phyloP scores from a whole-genome alignment of 352 stramenopile species.

The Globisporangium radiosum region DNA sequence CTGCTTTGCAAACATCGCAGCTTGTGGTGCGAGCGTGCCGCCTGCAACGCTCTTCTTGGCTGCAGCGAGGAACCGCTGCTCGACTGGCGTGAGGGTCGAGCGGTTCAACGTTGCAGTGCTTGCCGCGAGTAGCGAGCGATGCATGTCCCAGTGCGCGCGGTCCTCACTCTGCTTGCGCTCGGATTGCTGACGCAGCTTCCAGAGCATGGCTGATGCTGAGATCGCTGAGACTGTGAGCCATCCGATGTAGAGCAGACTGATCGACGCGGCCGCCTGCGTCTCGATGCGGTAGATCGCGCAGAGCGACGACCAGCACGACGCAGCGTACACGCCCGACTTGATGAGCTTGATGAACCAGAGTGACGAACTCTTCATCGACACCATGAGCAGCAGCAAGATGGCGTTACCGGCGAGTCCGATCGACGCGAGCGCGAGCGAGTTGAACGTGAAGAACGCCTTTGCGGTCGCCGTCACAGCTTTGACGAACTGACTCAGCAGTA shows the following conservation, averaged over 20 bases:
- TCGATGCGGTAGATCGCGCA: constrained; percentile 37
- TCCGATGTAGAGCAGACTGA: constrained; percentile 54
- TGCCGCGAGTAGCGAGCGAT: constrained; percentile 9
- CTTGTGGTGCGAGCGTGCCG: constrained; percentile 1
- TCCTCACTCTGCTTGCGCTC: constrained; percentile 15
- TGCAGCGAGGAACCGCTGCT: constrained; percentile 5
- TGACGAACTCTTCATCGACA: constrained; percentile 36
- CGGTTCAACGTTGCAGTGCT: not conserved
- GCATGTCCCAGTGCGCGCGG: constrained; percentile 12
- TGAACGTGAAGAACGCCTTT: constrained; percentile 42
- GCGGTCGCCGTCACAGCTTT: constrained; percentile 38
- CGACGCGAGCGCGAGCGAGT: constrained; percentile 24
- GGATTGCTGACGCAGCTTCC: constrained; percentile 13
- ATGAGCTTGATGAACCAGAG: constrained; percentile 53
- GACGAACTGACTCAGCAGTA: constrained; percentile 44
- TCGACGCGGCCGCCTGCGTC: constrained; percentile 14
- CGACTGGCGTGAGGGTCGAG: constrained; percentile 4
- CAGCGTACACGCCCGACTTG: constrained; percentile 49
- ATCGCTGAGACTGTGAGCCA: constrained; percentile 38
- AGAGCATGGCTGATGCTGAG: constrained; percentile 16
- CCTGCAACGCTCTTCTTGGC: not conserved
- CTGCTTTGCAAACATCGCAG: constrained; percentile 4
- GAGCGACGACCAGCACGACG: constrained; percentile 45
- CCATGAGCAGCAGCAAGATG: constrained; percentile 27
- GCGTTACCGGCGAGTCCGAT: constrained; percentile 33